Conservation (phyloP, 768 basidiomycete species). For the Lactarius sp. region DNA sequence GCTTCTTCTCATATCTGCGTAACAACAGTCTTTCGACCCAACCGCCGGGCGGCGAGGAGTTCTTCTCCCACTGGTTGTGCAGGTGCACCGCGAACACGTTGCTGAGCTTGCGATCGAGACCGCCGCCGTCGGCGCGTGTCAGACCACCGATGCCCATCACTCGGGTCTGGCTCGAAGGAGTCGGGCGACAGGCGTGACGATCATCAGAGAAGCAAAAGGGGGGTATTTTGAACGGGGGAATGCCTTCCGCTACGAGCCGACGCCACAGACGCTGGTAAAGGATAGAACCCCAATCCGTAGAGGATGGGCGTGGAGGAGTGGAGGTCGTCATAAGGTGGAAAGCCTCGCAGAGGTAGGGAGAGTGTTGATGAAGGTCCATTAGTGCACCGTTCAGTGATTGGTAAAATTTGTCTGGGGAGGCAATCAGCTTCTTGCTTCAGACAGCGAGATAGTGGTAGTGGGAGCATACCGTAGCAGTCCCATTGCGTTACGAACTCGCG, state of each 20-base stretch:
- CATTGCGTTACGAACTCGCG: conserved; percentile 98
- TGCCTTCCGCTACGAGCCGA: conserved; percentile 61
- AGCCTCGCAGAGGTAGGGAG: conserved; percentile 95
- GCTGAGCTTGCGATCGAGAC: conserved; percentile 52
- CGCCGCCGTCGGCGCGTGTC: conserved; percentile 55
- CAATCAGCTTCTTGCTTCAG: neutral
- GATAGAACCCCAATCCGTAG: conserved; percentile 91
- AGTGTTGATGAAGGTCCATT: conserved; percentile 86
- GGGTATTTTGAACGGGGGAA: conserved; percentile 28
- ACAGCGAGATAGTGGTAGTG: neutral
- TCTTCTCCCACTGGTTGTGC: conserved; percentile 95
- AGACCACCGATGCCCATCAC: conserved; percentile 53
- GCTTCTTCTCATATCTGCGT: conserved; percentile 48
- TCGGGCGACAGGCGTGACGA: conserved; percentile 88
- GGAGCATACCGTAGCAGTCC: conserved; percentile 88
- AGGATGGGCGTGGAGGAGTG: conserved; percentile 63
- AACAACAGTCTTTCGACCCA: conserved; percentile 85
- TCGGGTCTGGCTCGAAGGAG: conserved; percentile 56
- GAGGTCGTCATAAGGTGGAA: conserved; percentile 75
- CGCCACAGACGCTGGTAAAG: conserved; percentile 92
- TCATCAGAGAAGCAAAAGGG: conserved; percentile 84
- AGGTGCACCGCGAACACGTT: conserved; percentile 87
- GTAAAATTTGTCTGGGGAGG: conserved; percentile 22
- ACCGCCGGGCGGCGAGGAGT: conserved; percentile 71
- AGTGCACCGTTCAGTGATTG: conserved; percentile 77